Evolutionary conservation across 345 rosid species (phyloP), one percentile per base, ranked within the genome.

Genomic region (Moricandia moricandioides): DNA sequence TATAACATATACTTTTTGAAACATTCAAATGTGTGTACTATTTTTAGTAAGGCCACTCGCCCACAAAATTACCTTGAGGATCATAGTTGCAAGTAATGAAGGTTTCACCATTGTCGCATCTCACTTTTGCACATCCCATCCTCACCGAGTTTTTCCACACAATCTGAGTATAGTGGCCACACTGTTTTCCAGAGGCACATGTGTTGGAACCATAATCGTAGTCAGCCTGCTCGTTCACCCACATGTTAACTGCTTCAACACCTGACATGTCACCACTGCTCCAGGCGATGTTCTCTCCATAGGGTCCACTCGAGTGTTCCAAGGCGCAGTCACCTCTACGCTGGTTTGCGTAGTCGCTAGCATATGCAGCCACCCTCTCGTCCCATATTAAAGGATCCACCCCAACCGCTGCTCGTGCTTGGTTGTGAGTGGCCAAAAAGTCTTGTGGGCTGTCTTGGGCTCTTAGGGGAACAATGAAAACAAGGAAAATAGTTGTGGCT

Each of bases 81-180:
- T 82, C 85, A 65, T 91, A 89, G 85, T 83, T 89, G 69, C 92
- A 91, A 4, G 47, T 39, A 17, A 89, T 83, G 66, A 87, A 84
- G 45, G 87, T 82, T 39, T 74, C 49, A 7, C 88, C 88, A 70
- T 43, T 79, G 67, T 57, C 65, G 77, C 96, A 90, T 16, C 13
- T 82, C 65, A 88, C 88, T 81, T 84, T 87, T 16, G 90, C 93
- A 67, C 96, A 90, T 1, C 96, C 93, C 3, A 90, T 0, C 13
- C 56, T 82, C 60, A 63, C 77, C 1, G 93, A 71, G 47, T 84
- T 55, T 16, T 77, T 74, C 93, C 93, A 88, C 52, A 90, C 96
- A 47, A 88, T 82, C 66, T 90, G 96, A 16, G 93, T 90, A 60
- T 90, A 90, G 69, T 90, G 96, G 26, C 85, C 83, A 65, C 96